phyloP scores from a whole-genome alignment of 768 basidiomycete species.

The Ephemerocybe angulata region DNA sequence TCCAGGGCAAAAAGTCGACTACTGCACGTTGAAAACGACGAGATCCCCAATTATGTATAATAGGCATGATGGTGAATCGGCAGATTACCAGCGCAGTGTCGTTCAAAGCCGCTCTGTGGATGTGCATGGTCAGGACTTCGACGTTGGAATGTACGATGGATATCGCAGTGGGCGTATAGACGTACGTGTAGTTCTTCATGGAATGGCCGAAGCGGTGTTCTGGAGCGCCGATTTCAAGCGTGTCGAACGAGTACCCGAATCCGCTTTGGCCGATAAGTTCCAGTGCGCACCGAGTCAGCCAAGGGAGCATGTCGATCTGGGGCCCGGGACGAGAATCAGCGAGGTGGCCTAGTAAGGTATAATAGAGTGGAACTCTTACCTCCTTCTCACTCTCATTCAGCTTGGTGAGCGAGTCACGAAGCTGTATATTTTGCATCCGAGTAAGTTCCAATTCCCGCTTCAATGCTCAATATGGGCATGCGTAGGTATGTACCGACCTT shows the following conservation, averaged over 20 bases:
- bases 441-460: constrained; percentile 12
- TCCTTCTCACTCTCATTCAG: constrained; percentile 26
- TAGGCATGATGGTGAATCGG: not conserved
- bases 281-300: constrained; percentile 10
- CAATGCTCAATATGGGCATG: not conserved
- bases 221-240: constrained; percentile 25
- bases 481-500: constrained; percentile 14
- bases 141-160: not conserved
- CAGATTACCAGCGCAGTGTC: not conserved
- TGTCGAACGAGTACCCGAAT: constrained; percentile 35
- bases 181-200: constrained; percentile 27
- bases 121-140: not conserved
- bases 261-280: constrained; percentile 24
- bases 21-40: constrained; percentile 29
- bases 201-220: constrained; percentile 27
- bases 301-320: constrained; percentile 5
- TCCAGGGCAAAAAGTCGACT: constrained; percentile 30
- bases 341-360: not conserved
- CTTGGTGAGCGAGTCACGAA: constrained; percentile 21
- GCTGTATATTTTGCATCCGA: constrained; percentile 22
- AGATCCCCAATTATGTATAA: constrained; percentile 19
- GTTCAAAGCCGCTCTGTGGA: not conserved
- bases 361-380: not conserved
- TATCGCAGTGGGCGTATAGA: not conserved
- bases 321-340: not conserved